A percentile compares a stretch with the other conserved stretches of the same genome.
phyloP scores from a whole-genome alignment of 2,329 filamentous ascomycete genomes.

The Fusarium anthophilum region DNA sequence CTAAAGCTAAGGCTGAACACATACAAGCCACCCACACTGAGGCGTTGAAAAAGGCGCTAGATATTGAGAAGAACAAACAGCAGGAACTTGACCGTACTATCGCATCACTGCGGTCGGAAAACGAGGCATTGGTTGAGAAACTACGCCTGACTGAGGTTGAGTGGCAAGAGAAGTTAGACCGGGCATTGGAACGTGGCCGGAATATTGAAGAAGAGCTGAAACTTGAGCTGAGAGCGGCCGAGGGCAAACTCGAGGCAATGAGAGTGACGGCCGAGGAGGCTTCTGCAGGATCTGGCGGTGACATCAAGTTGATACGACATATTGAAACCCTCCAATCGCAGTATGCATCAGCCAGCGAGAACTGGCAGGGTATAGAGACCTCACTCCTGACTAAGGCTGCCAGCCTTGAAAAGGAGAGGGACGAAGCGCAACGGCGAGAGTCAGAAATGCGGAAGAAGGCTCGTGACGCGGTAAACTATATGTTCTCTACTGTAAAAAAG shows the following conservation, averaged over 20 bases:
- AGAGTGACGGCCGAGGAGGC: slow-evolving; percentile 88
- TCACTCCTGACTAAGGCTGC: slow-evolving; percentile 81
- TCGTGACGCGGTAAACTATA: slow-evolving; percentile 77
- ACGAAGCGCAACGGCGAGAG: slow-evolving; percentile 85
- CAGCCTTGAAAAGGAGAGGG: slow-evolving; percentile 86
- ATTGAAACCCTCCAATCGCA: slow-evolving; percentile 96
- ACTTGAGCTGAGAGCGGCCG: slow-evolving; percentile 78
- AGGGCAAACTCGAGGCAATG: slow-evolving; percentile 90
- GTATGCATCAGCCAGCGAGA: slow-evolving; percentile 92
- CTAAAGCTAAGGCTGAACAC: slow-evolving; percentile 73
- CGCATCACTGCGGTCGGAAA: slow-evolving; percentile 78
- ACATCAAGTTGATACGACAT: slow-evolving; percentile 90
- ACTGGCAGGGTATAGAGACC: slow-evolving; percentile 96
- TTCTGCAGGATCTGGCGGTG: slow-evolving; percentile 81
- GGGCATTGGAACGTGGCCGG: slow-evolving; percentile 75
- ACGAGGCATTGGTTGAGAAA: slow-evolving; percentile 77
- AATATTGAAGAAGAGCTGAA: slow-evolving; percentile 80
- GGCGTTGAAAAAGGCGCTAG: slow-evolving; percentile 72
- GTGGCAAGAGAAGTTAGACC: slow-evolving; percentile 75
- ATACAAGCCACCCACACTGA: slow-evolving; percentile 72
- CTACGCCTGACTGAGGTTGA: slow-evolving; percentile 74
- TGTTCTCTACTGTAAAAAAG: background rate
- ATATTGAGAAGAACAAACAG: slow-evolving; percentile 68
- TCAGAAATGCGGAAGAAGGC: slow-evolving; percentile 89
- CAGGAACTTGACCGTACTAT: slow-evolving; percentile 66